Evolutionary conservation across 345 rosid genomes (phyloP), one percentile per base, ranked within the genome.

Genomic region (Nasturtium officinale): DNA sequence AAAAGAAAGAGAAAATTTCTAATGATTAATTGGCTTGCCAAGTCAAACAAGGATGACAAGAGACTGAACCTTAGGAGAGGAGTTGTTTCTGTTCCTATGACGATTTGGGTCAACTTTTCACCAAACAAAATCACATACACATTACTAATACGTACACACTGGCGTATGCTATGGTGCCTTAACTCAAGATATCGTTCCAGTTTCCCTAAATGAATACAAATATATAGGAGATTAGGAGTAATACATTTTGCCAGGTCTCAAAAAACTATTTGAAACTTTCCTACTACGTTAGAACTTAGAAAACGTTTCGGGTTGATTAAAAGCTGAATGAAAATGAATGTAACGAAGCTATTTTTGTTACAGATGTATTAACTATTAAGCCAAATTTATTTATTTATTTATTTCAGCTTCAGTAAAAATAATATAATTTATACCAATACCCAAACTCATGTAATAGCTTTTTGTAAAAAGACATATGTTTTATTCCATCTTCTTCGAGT

Each of bases 11-110:
- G 7, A 25, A 51, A 51, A 5, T 11, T 11, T 25, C 3, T 16
- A 35, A 48, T 37, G 32, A 38, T 26, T 15, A 17, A 16, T 2
- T 64, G 55, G 54, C 16, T 62, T 63, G 58, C 50, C 68, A 47
- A 69, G 79, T 69, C 71, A 76, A 69, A 60, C 50, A 76, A 7
- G 42, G 28, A 2, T 47, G 65, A 54, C 70, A 58, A 11, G 29
- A 35, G 53, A 25, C 26, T 62, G 75, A 69, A 15, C 38, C 79
- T 76, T 76, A 54, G 12, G 59, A 69, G 42, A 11, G 60, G 62
- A 76, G 79, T 37, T 62, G 57, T 46, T 52, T 69, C 5, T 45
- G 64, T 35, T 62, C 50, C 16, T 5, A 26, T 33, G 70, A 62
- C 51, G 28, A 50, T 28, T 60, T 11, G 32, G 55, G 70, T 54